Base-by-base conservation (phyloP, 371 early-diverging fungal genomes). In the Zancudomyces culisetae region DNA sequence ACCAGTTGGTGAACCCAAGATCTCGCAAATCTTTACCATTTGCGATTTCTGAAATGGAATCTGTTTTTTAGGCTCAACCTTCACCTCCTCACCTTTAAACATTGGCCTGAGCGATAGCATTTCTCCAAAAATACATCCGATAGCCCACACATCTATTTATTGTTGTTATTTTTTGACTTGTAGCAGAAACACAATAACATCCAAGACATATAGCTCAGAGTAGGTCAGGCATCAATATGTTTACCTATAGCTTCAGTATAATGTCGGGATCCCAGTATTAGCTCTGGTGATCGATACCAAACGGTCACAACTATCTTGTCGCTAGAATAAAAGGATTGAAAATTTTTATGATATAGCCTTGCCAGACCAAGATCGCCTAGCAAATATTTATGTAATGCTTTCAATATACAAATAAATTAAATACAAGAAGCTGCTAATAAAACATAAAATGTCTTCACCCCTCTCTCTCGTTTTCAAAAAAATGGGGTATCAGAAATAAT, bases 231-330 rank as follows among this genome's bases (percentile, higher is more conserved):
- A n/a, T n/a, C n/a, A n/a, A n/a, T n/a, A n/a, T n/a, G n/a, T 28
- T 27, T 45, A 45, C 45, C 45, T 18, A 98, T 74, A 3, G 93
- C 88, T 51, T 81, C 89, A 13, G 89, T 84, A 61, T 98, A 97
- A 61, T 91, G 87, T 19, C 85, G 70, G 1, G 83, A 70, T 13
- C 96, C 94, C n/a, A 90, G 70, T 22, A 98, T 66, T 19, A 98
- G 66, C 62, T 98, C 99, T 0, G 97, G 97, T 0, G 97, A 79
- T 35, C 98, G 78, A 64, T 98, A 98, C 95, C 95, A 94, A 42
- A 92, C 83, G 0, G 99, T 98, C 2, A 97, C 92, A 3, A 98
- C 97, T 0, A 92, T 87, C 58, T 90, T 88, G 62, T 91, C 91
- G 2, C 89, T 86, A 53, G 74, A 78, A 55, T 80, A 87, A 18